These are phyloP conservation scores for Tetragonia tetragonoides DNA, from an alignment of 148 eudicot species.

Conservation along the genomic window DNA sequence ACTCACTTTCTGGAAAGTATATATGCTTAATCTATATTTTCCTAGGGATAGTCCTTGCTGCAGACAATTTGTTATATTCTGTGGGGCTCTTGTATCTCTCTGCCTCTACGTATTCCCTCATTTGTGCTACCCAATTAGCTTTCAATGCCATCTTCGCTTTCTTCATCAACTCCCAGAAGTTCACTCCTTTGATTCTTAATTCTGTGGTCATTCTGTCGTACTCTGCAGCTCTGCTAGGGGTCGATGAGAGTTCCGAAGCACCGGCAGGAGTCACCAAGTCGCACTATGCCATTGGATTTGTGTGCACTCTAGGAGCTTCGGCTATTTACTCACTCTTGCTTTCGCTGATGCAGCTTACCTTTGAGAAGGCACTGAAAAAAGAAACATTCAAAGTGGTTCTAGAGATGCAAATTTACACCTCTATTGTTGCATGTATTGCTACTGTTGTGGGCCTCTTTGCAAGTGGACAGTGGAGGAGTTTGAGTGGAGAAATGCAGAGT, in stretches of 20 bases:
- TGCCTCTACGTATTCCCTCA: conserved; percentile 86
- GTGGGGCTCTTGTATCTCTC: conserved; percentile 73
- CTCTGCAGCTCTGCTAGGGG: conserved; percentile 71
- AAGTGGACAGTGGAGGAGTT: conserved; percentile 76
- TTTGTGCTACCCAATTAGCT: conserved; percentile 79
- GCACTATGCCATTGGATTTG: conserved; percentile 53
- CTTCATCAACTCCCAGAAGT: conserved; percentile 78
- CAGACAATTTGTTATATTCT: conserved; percentile 73
- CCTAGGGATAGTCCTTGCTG: conserved; percentile 63
- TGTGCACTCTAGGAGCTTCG: conserved; percentile 65
- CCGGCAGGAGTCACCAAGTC: conserved; percentile 57
- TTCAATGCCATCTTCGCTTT: conserved; percentile 76
- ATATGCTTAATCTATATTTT: conserved; percentile 43
- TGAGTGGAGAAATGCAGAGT: conserved; percentile 54
- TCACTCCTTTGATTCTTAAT: conserved; percentile 61
- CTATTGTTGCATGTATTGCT: conserved; percentile 59
- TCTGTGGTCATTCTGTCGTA: conserved; percentile 69
- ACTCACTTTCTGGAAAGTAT: conserved; percentile 27
- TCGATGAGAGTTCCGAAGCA: conserved; percentile 49
- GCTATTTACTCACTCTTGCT: conserved; percentile 73
- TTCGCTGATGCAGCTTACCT: conserved; percentile 83
- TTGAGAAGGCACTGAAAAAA: conserved; percentile 62
- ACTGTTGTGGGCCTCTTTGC: conserved; percentile 55
- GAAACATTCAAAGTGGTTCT: conserved; percentile 70
- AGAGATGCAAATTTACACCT: conserved; percentile 79